These are phyloP conservation scores for Cystobasidium ongulense DNA, from an alignment of 768 basidiomycete genomes.

Conservation along the genomic window DNA sequence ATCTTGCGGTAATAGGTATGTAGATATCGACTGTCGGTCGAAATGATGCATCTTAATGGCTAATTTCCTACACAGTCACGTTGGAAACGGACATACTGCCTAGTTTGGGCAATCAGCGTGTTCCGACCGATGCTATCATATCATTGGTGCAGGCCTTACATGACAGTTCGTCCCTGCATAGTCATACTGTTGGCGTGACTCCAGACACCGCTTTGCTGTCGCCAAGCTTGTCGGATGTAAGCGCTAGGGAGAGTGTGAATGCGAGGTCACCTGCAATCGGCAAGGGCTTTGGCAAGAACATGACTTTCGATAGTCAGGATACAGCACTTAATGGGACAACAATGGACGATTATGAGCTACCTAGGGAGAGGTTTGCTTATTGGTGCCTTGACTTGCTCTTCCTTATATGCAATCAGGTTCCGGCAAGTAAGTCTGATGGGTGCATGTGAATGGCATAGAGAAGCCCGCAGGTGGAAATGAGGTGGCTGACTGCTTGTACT, in stretches of 20 bases:
- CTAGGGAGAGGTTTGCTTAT: slow-evolving; percentile 77
- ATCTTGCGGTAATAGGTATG: slow-evolving; percentile 62
- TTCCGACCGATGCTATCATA: slow-evolving; percentile 63
- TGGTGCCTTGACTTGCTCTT: slow-evolving; percentile 88
- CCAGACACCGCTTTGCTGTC: slow-evolving; percentile 29
- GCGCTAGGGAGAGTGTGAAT: neutral
- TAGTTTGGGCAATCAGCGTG: slow-evolving; percentile 58
- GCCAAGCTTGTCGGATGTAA: neutral
- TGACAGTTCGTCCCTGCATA: slow-evolving; percentile 60
- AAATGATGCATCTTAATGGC: too few species aligned
- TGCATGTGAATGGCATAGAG: neutral
- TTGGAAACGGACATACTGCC: slow-evolving; percentile 75
- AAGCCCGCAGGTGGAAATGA: neutral
- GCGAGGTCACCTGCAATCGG: too few species aligned
- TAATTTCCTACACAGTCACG: slow-evolving; percentile 41
- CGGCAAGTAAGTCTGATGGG: slow-evolving; percentile 46
- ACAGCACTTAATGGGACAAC: slow-evolving; percentile 31
- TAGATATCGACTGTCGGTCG: neutral
- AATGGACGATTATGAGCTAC: slow-evolving; percentile 41
- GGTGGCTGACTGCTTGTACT: neutral
- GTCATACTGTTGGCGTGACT: slow-evolving; percentile 40
- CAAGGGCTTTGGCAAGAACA: too few species aligned
- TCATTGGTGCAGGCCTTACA: slow-evolving; percentile 65
- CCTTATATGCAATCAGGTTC: slow-evolving; percentile 58
- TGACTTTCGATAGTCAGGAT: neutral